A percentile compares a stretch with the other conserved stretches of the same genome.
These are phyloP conservation scores for Diaporthe sp. DNA, from an alignment of 2,329 filamentous ascomycete genomes.

Conservation along the genomic window DNA sequence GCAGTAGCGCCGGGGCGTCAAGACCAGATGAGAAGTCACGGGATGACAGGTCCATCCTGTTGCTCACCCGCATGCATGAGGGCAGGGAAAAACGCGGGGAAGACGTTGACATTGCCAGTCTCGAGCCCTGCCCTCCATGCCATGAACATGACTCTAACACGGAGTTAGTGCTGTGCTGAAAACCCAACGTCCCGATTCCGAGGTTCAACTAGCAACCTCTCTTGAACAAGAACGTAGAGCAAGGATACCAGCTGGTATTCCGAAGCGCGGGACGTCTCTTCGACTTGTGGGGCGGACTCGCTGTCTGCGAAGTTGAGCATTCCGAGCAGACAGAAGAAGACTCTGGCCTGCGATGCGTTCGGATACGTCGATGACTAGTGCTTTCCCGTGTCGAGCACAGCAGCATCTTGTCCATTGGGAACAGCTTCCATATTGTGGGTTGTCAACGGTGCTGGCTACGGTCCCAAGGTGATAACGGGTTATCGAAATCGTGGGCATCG, in stretches of 20 bases:
- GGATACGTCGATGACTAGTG: background rate
- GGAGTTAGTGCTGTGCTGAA: background rate
- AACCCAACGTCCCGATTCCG: background rate
- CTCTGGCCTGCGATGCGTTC: background rate
- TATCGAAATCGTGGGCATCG: background rate
- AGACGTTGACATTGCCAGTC: background rate
- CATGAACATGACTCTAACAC: background rate
- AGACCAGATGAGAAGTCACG: background rate
- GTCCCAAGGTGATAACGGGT: rapidly evolving
- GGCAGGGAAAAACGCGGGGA: background rate
- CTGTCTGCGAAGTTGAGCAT: background rate
- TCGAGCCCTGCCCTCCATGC: too few species aligned
- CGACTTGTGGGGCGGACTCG: background rate
- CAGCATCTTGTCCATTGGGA: background rate
- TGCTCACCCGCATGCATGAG: background rate
- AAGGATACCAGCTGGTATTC: background rate
- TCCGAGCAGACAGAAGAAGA: background rate
- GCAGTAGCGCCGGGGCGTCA: slow-evolving; percentile 7
- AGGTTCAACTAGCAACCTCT: background rate
- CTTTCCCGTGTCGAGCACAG: background rate
- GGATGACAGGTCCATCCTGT: background rate
- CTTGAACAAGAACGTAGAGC: background rate
- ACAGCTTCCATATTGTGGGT: background rate
- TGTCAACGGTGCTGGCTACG: too few species aligned
- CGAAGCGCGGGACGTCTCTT: background rate